Evolutionary conservation across 192 early-diverging fungal species (phyloP), one percentile per base, ranked within the genome.

Genomic region (Coemansia sp.): DNA sequence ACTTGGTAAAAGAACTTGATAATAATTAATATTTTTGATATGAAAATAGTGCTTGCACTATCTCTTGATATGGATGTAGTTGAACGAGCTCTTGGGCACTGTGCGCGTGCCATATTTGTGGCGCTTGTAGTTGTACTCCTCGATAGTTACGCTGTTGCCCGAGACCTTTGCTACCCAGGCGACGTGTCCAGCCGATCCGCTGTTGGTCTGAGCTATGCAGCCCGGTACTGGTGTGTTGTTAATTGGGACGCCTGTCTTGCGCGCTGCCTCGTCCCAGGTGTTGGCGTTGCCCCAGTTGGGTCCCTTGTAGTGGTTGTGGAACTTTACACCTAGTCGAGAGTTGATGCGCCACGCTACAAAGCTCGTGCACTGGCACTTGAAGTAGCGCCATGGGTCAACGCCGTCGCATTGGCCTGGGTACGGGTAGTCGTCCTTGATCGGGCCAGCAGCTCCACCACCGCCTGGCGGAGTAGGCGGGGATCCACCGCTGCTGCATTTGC

Each of bases 261-360:
- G 66, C 0, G 80, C 80, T 7, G 80, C 80, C 12, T 55, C 64
- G 8, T 68, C 72, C 80, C 80, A 83, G 11, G 58, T 70, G 12
- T 78, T 78, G 40, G 80, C 80, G 38, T 83, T 78, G 41, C 80
- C 80, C 75, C 75, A 83, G n/a, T 33, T 55, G 12, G 64, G 38
- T 15, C 80, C 80, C 70, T 79, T 83, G 70, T 75, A 83, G 65
- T 64, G 47, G 70, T 79, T 83, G 76, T 69, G 67, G 81, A 79
- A 83, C 47, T 73, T 74, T 15, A 83, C 58, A 3, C 73, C 62
- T 47, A 78, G 72, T 2, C 80, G 69, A 62, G 73, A 74, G 62
- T 83, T 83, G 49, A 83, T 78, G 15, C 80, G 64, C 72, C 74
- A 73, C 2, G 80, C 80, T 12, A 83, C 80, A 78, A 83, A 83